These are phyloP conservation scores for Durotheca rogersii DNA, from an alignment of 495 filamentous ascomycete species.

Conservation along the genomic window DNA sequence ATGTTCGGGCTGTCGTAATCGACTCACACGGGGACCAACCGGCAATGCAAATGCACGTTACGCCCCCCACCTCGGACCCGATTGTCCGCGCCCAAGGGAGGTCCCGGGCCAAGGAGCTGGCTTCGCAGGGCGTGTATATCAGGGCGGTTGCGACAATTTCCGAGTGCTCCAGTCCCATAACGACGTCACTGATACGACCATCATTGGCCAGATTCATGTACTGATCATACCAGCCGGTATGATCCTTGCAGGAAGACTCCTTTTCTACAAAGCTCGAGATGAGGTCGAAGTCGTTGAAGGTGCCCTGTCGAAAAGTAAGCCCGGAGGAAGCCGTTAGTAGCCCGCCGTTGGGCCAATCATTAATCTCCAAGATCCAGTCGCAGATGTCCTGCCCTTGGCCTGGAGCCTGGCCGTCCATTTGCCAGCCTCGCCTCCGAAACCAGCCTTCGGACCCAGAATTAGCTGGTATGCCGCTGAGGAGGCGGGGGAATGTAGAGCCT, in stretches of 20 bases:
- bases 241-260: slow-evolving; percentile 45
- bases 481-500: slow-evolving; percentile 61
- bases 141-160: slow-evolving; percentile 56
- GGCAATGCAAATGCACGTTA: slow-evolving; percentile 61
- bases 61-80: slow-evolving; percentile 56
- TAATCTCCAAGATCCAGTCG: slow-evolving; percentile 58
- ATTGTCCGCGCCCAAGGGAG: slow-evolving; percentile 60
- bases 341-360: slow-evolving; percentile 49
- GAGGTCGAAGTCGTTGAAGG: slow-evolving; percentile 50
- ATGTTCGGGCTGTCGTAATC: slow-evolving; percentile 1
- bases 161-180: slow-evolving; percentile 47
- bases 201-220: slow-evolving; percentile 50
- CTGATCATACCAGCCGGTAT: slow-evolving; percentile 57
- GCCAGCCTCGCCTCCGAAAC: slow-evolving; percentile 61
- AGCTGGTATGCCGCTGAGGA: slow-evolving; percentile 57
- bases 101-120: slow-evolving; percentile 54
- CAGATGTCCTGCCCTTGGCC: slow-evolving; percentile 52
- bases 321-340: slow-evolving; percentile 34
- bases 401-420: slow-evolving; percentile 45
- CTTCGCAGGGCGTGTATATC: slow-evolving; percentile 54
- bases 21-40: slow-evolving; percentile 34
- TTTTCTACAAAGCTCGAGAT: slow-evolving; percentile 56
- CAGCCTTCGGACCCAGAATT: slow-evolving; percentile 52
- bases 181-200: slow-evolving; percentile 49
- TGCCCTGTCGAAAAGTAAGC: slow-evolving; percentile 50